Base-by-base conservation (phyloP, 2,329 filamentous ascomycete species). In the Aspergillus caelatus region DNA sequence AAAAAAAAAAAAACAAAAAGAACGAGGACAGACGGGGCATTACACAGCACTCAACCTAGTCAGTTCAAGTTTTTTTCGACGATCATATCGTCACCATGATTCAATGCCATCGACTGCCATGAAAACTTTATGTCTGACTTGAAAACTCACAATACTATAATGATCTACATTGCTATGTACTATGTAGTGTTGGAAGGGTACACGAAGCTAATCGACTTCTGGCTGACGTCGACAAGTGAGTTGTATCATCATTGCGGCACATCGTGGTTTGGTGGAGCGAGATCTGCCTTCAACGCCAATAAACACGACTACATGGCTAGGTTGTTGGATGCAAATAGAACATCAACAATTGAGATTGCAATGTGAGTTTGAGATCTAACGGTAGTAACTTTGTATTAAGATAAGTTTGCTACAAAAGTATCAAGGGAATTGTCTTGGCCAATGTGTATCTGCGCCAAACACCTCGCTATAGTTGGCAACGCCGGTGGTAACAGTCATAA, bases 401-500 rank as follows among this genome's bases (percentile, higher is more conserved):
- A 39, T 23, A 16, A 12, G 12, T 14, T 55, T 21, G 32, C 52
- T 55, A 55, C 32, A 36, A 55, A 23, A 10, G 36, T 55, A 19
- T 10, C 28, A 16, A 23, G 12, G 32, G 21, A 39, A 14, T 55
- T 41, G 34, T 39, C 32, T 19, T 39, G 32, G 52, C 52, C n/a
- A 55, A 55, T 55, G 52, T 39, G 10, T 23, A 36, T 39, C 52
- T 55, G 52, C 52, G 52, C 52, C 32, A 55, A 41, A 39, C 32
- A 39, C 52, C 52, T 55, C 32, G 52, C 52, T 39, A 36, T 54
- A 23, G 32, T 23, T 55, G 12, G 19, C n/a, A 26, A 39, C 30
- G 23, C 64, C 48, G 60, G 57, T 19, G 39, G n/a, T 55, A 64
- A 46, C 58, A 34, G 41, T 48, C 46, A 48, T 54, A 57, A 23